Evolutionary conservation across 2,329 filamentous ascomycete genomes (phyloP), one percentile per base, ranked within the genome.

Genomic region (Curvularia spicifera): DNA sequence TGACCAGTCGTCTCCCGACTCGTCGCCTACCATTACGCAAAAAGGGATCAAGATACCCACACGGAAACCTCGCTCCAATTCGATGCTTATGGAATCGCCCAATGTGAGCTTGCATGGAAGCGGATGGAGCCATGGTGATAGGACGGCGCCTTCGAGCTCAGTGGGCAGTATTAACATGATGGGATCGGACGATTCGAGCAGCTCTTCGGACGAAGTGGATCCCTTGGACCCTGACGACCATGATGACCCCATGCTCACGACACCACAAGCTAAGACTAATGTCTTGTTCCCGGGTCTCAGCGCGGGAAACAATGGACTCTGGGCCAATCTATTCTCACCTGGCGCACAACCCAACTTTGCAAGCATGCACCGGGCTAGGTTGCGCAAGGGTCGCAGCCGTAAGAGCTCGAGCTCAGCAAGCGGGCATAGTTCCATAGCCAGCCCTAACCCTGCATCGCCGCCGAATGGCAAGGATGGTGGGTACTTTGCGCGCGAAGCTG

Each of bases 1-100:
- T 55, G 91, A 97, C 67, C 87, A 89, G 74, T 90, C 91, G 0
- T 95, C 91, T 5, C 93, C 93, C 3, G 93, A 96, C 75, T 95
- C 92, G 0, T 97, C 93, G 0, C 95, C 95, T 0, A 93, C 89
- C 12, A 89, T 95, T 53, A 88, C 88, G 51, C 88, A 89, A 40
- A 87, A 90, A 62, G 84, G 83, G 2, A 81, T 88, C 72, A 81
- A 81, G 57, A 88, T 88, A 53, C 85, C 86, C 3, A 78, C 81
- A 39, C 79, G 85, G 51, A 85, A 83, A 51, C 67, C 70, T n/a
- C 71, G 75, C 29, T 67, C 74, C 9, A 75, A 74, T 55, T 75
- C 74, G 9, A 76, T 77, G 68, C 68, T 77, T 56, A 76, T 84
- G 60, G 90, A 93, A 64, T 89, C 89, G 3, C 89, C 89, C 18